These are phyloP conservation scores for Bruguiera sexangula DNA, from an alignment of 345 rosid species.

Conservation along the genomic window DNA sequence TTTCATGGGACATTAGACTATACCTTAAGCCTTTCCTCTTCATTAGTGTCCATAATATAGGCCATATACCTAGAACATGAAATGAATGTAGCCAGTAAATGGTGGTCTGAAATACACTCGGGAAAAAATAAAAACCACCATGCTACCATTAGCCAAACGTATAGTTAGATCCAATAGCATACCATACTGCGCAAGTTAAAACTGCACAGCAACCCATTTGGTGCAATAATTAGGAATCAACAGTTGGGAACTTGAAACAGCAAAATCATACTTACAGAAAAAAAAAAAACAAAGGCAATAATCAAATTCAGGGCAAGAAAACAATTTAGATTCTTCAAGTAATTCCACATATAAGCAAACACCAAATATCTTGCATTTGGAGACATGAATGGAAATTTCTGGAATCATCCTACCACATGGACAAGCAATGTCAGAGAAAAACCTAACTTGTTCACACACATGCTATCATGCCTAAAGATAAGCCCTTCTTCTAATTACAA, in stretches of 20 bases:
- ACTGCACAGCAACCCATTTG: too few relatives aligned
- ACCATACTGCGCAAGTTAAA: too few relatives aligned
- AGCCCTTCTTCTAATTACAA: too few relatives aligned
- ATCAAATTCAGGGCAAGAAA: background rate
- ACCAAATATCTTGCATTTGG: background rate
- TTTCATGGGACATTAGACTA: background rate
- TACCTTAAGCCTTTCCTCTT: slow-evolving; percentile 95
- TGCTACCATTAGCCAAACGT: too few relatives aligned
- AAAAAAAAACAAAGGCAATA: background rate
- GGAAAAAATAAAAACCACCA: background rate
- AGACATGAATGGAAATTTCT: too few relatives aligned
- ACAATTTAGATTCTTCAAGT: background rate
- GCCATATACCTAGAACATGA: slow-evolving; percentile 87
- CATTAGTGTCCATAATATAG: slow-evolving; percentile 97
- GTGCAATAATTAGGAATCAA: too few relatives aligned
- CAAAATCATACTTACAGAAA: background rate
- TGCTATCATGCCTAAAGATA: too few relatives aligned
- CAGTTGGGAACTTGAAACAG: background rate
- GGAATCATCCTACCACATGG: too few relatives aligned
- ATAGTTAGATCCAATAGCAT: too few relatives aligned
- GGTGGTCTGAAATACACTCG: background rate
- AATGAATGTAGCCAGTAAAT: background rate
- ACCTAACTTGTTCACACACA: too few relatives aligned
- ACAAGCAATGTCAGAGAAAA: too few relatives aligned
- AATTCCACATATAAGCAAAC: background rate